Percentiles rank a stretch among this genome's conserved stretches.
Conservation (phyloP, 441 rosid genomes). For the Heliophila coronopifolia region DNA sequence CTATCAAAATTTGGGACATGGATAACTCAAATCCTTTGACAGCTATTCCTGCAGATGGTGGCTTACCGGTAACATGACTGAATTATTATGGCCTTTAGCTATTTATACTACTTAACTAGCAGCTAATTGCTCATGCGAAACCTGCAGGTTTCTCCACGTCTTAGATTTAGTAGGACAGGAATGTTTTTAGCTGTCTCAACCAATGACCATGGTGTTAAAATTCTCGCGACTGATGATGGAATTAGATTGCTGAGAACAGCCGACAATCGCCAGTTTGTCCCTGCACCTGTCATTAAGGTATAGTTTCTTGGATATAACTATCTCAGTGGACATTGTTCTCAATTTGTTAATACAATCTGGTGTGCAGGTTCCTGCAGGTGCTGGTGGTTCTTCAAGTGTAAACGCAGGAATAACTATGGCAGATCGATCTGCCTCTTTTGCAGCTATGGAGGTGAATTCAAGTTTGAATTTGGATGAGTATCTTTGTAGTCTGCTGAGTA, state of each 20-base stretch:
- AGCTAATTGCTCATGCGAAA: slow-evolving; percentile 12
- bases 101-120: not conserved
- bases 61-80: slow-evolving; percentile 47
- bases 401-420: slow-evolving; percentile 45
- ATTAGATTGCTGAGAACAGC: slow-evolving; percentile 48
- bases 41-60: slow-evolving; percentile 43
- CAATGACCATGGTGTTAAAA: slow-evolving; percentile 59
- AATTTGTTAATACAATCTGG: slow-evolving; percentile 4
- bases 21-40: slow-evolving; percentile 43
- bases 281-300: slow-evolving; percentile 61
- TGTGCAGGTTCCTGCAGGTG: slow-evolving; percentile 46
- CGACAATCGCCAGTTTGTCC: slow-evolving; percentile 59
- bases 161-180: slow-evolving; percentile 79
- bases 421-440: slow-evolving; percentile 45
- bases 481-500: not conserved
- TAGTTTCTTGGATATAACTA: slow-evolving; percentile 3
- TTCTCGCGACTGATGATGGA: slow-evolving; percentile 74
- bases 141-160: slow-evolving; percentile 67
- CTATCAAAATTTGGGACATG: slow-evolving; percentile 65
- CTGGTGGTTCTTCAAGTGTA: slow-evolving; percentile 40
- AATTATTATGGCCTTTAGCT: no score
- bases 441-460: slow-evolving; percentile 48
- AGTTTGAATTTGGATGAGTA: slow-evolving; percentile 21
- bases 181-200: slow-evolving; percentile 71
- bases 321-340: not conserved